Percentiles rank a stretch among this genome's conserved stretches.
phyloP scores from a whole-genome alignment of 2,329 filamentous ascomycete genomes.

The Diaporthe australafricana region DNA sequence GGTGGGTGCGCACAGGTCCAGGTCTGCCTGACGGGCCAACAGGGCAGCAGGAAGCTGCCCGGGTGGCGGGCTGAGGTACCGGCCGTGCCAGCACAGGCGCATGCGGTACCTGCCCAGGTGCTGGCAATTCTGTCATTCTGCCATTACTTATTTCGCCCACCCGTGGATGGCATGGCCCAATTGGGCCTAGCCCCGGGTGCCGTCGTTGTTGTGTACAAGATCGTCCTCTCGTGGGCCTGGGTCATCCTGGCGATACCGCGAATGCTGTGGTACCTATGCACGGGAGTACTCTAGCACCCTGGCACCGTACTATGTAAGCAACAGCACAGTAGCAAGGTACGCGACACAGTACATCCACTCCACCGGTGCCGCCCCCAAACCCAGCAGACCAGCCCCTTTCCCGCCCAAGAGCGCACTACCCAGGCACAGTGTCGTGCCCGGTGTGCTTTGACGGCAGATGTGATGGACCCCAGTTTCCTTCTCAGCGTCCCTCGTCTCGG shows the following conservation, averaged over 20 bases:
- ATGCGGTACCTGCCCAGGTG: constrained; percentile 16
- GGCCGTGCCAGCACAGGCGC: not conserved
- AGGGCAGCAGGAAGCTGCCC: constrained; percentile 1
- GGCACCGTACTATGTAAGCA: not conserved
- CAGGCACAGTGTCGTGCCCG: not conserved
- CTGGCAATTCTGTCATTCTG: not conserved
- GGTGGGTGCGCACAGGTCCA: constrained; percentile 19
- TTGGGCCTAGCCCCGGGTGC: constrained; percentile 8
- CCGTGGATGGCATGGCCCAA: not conserved
- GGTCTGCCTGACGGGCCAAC: not conserved
- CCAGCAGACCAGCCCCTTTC: constrained; percentile 4
- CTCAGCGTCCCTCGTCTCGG: not conserved
- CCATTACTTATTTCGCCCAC: constrained; percentile 24
- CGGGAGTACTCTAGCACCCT: not conserved
- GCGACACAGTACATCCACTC: constrained; percentile 4
- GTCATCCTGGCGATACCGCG: not conserved
- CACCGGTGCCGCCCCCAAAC: constrained; percentile 22
- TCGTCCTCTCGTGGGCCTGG: constrained; percentile 9
- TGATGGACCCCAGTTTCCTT: not conserved
- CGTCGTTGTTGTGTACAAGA: constrained; percentile 23
- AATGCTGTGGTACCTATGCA: not conserved
- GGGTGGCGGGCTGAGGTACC: constrained; percentile 12
- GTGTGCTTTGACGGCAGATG: constrained; percentile 4
- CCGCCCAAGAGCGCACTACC: not conserved
- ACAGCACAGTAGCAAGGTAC: not conserved